phyloP scores from a whole-genome alignment of 192 early-diverging fungal species.

The Coemansia asiatica region DNA sequence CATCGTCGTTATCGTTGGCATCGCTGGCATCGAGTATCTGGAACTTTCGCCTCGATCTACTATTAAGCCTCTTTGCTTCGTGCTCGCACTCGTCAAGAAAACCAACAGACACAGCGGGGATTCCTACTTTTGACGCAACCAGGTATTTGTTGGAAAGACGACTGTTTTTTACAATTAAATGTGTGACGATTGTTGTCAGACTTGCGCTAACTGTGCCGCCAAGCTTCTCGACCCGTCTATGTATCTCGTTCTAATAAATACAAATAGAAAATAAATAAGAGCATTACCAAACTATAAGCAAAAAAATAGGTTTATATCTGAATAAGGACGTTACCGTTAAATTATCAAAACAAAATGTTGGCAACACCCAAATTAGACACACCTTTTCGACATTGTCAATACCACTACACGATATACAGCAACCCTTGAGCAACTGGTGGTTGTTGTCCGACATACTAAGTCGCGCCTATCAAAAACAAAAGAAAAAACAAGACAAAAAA shows the following conservation, averaged over 20 bases:
- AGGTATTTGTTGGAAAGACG: slow-evolving; percentile 41
- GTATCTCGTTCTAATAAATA: slow-evolving; percentile 23
- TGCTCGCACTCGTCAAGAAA: slow-evolving; percentile 47
- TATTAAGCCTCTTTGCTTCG: slow-evolving; percentile 19
- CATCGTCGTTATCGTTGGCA: not conserved
- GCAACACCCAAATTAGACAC: not conserved
- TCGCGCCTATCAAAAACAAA: not conserved
- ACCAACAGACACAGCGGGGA: slow-evolving; percentile 40
- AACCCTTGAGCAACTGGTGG: slow-evolving; percentile 30
- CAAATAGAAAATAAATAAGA: not conserved
- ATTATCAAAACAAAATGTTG: not conserved
- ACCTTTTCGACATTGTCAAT: slow-evolving; percentile 44
- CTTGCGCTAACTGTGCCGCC: slow-evolving; percentile 39
- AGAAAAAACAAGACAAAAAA: not conserved
- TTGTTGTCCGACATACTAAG: not conserved
- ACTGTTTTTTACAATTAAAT: slow-evolving; percentile 33
- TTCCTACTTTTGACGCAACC: slow-evolving; percentile 35
- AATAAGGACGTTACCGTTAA: not conserved
- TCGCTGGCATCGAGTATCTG: slow-evolving; percentile 3
- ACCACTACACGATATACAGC: slow-evolving; percentile 52
- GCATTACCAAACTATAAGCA: too few relatives aligned
- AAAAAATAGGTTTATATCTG: too few relatives aligned
- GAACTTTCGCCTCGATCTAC: not conserved
- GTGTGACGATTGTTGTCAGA: slow-evolving; percentile 46
- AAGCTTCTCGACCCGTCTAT: slow-evolving; percentile 38